phyloP scores from a whole-genome alignment of 2,329 filamentous ascomycete species.

The Alternaria sp. region DNA sequence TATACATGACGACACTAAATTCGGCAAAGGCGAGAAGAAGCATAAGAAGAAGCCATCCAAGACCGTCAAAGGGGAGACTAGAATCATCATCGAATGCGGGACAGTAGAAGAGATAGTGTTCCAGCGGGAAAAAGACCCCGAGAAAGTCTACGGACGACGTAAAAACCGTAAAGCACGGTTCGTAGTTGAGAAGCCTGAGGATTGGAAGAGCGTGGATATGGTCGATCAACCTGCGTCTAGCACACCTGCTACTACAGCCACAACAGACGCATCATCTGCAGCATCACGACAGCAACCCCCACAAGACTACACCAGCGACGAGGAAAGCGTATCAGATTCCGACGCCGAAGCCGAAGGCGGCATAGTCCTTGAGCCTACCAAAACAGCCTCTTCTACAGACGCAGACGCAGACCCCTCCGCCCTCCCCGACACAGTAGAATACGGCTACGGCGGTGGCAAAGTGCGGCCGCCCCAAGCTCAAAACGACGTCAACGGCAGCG shows the following conservation, averaged over 20 bases:
- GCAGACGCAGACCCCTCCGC: not conserved
- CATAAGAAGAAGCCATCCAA: constrained; percentile 38
- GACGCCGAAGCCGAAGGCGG: constrained; percentile 26
- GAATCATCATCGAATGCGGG: constrained; percentile 58
- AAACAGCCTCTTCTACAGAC: not conserved
- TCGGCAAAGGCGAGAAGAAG: constrained; percentile 16
- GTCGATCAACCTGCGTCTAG: constrained; percentile 34
- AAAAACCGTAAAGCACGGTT: constrained; percentile 54
- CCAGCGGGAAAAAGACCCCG: constrained; percentile 52
- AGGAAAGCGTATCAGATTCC: constrained; percentile 20
- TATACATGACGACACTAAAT: not conserved
- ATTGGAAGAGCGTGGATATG: constrained; percentile 56
- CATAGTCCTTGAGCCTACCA: constrained; percentile 13
- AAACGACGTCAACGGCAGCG: constrained; percentile 63
- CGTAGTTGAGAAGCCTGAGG: constrained; percentile 46
- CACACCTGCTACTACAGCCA: not conserved
- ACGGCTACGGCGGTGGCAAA: constrained; percentile 39
- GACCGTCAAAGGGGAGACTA: constrained; percentile 56
- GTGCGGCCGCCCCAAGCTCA: constrained; percentile 50
- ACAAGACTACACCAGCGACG: constrained; percentile 12
- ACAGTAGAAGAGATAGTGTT: constrained; percentile 61
- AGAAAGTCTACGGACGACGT: constrained; percentile 53
- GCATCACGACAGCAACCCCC: not conserved
- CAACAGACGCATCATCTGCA: not conserved
- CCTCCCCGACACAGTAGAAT: constrained; percentile 23